phyloP scores from a whole-genome alignment of 176 grass and related monocot genomes.

The Avena insularis region DNA sequence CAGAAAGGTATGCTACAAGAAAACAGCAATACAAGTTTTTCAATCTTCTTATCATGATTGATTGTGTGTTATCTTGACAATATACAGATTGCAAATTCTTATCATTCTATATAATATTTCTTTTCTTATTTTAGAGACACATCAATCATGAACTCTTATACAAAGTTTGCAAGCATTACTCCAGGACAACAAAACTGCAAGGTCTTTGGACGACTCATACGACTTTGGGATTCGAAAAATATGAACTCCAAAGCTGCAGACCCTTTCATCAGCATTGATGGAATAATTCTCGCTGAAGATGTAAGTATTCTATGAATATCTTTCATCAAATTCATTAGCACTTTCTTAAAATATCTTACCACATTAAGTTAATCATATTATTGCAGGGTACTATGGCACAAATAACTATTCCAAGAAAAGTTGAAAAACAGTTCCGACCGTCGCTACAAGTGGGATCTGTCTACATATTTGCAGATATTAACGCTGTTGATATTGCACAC shows the following conservation, averaged over 20 bases:
- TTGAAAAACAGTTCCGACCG: not conserved
- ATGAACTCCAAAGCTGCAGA: not conserved
- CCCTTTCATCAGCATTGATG: not conserved
- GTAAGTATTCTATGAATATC: not conserved
- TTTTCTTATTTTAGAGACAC: not conserved
- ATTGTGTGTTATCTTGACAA: not conserved
- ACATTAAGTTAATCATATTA: not conserved
- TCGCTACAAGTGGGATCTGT: not conserved
- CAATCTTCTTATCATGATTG: not conserved
- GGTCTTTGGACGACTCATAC: not conserved
- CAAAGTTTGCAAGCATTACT: not conserved
- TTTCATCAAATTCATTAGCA: not conserved
- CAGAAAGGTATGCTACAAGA: not conserved
- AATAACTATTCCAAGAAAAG: not conserved
- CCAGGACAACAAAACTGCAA: not conserved
- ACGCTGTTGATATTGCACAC: not conserved
- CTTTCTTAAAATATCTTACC: no score
- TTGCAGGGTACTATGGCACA: not conserved
- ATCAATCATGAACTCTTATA: not conserved
- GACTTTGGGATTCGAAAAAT: not conserved
- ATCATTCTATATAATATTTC: not conserved
- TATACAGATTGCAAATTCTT: not conserved
- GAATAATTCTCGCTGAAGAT: not conserved
- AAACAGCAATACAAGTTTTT: not conserved
- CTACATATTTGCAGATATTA: not conserved